A percentile compares a stretch with the other conserved stretches of the same genome.
These are phyloP conservation scores for Cercophora newfieldiana DNA, from an alignment of 495 filamentous ascomycete genomes.

Conservation along the genomic window DNA sequence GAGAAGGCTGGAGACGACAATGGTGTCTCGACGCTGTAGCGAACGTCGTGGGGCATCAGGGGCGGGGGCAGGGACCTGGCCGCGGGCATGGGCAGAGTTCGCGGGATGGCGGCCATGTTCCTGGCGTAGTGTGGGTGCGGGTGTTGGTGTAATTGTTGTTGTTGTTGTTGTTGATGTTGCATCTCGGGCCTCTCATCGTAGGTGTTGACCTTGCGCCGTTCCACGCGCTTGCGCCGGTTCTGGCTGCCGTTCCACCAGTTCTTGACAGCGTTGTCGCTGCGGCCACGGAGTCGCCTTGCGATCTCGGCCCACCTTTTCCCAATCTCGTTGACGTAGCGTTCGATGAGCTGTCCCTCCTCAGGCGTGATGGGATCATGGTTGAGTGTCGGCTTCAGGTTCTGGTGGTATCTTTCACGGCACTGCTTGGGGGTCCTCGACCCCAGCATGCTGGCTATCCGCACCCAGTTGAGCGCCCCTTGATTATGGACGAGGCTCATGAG, in stretches of 20 bases:
- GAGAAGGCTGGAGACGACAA: slow-evolving; percentile 27
- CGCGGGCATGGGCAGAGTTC: slow-evolving; percentile 11
- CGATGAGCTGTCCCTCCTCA: slow-evolving; percentile 83
- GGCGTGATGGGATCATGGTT: slow-evolving; percentile 91
- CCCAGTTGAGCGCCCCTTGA: slow-evolving; percentile 89
- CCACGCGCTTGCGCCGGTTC: slow-evolving; percentile 63
- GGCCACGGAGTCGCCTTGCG: slow-evolving; percentile 76
- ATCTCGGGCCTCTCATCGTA: slow-evolving; percentile 8
- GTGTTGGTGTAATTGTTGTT: no score
- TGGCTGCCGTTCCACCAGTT: slow-evolving; percentile 99
- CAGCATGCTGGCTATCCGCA: slow-evolving; percentile 77
- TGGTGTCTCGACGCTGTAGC: slow-evolving; percentile 18
- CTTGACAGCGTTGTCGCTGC: slow-evolving; percentile 97
- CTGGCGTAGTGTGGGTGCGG: slow-evolving; percentile 4
- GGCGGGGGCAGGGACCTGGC: slow-evolving; percentile 20
- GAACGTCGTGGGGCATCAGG: slow-evolving; percentile 23
- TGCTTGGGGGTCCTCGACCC: slow-evolving; percentile 86
- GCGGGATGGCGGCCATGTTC: slow-evolving; percentile 5
- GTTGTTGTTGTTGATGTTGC: no score
- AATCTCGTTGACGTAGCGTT: slow-evolving; percentile 74
- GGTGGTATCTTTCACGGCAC: slow-evolving; percentile 92
- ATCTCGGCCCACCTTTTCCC: slow-evolving; percentile 97
- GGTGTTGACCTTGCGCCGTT: slow-evolving; percentile 22
- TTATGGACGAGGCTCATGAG: slow-evolving; percentile 71
- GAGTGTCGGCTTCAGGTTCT: slow-evolving; percentile 88